Evolutionary conservation across 768 basidiomycete genomes (phyloP).

Genomic region (Tricholoma bakamatsutake): DNA sequence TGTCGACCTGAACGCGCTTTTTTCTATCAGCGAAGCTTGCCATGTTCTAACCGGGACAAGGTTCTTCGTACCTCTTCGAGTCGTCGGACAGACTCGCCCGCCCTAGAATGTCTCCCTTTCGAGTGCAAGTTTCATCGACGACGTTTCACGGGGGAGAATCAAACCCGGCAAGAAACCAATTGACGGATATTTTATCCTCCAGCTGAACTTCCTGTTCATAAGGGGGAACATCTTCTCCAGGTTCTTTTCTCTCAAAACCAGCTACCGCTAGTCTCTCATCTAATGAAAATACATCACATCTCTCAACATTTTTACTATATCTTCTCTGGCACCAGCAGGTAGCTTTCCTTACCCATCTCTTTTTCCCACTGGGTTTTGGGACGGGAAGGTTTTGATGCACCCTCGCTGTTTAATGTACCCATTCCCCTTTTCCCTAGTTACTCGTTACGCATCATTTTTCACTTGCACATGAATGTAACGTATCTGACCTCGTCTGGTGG

Average conservation of each 20-base stretch:
- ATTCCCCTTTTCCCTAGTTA: neutral
- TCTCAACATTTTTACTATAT: neutral
- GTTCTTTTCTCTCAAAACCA: too few species aligned
- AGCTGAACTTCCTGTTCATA: neutral
- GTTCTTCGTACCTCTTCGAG: neutral
- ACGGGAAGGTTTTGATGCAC: constrained; percentile 1
- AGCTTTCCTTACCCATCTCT: neutral
- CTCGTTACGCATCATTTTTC: neutral
- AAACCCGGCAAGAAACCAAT: too few species aligned
- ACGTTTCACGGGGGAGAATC: too few species aligned
- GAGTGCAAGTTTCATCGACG: neutral
- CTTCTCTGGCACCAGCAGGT: neutral
- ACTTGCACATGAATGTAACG: neutral
- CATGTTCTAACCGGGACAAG: neutral
- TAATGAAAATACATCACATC: neutral
- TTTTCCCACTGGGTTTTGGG: constrained; percentile 1
- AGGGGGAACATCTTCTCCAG: neutral
- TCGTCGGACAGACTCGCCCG: neutral
- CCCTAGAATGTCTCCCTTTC: neutral
- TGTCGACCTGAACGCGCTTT: too few species aligned
- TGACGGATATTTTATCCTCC: neutral
- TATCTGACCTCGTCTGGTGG: neutral
- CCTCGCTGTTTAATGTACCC: neutral
- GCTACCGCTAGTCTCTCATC: too few species aligned
- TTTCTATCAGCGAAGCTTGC: neutral